Evolutionary conservation across 2,329 filamentous ascomycete species (phyloP).

Genomic region (Alternaria sp.): DNA sequence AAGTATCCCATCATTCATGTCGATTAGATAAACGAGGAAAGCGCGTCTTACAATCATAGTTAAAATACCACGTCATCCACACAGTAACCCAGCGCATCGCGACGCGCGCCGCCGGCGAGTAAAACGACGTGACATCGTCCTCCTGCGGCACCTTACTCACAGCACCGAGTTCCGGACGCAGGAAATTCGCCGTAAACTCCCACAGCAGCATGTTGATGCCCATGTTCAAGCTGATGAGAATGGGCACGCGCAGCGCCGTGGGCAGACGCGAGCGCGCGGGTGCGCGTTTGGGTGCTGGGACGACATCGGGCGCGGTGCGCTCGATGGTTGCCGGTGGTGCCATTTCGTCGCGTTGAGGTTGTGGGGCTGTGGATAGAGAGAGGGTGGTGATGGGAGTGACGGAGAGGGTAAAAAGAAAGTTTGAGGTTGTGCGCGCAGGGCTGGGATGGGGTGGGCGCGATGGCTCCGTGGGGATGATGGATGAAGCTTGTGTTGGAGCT

Average conservation of each 20-base stretch:
- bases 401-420: neutral
- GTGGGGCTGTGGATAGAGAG: neutral
- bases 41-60: slow-evolving; percentile 69
- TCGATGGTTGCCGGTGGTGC: slow-evolving; percentile 30
- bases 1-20: neutral
- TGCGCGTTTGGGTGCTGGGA: slow-evolving; percentile 27
- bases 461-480: slow-evolving; percentile 9
- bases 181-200: slow-evolving; percentile 65
- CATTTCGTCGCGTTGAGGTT: slow-evolving; percentile 26
- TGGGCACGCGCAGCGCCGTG: slow-evolving; percentile 47
- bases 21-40: too few relatives aligned
- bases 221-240: slow-evolving; percentile 62
- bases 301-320: slow-evolving; percentile 34
- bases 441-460: slow-evolving; percentile 20
- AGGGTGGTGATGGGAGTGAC: neutral
- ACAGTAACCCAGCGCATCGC: slow-evolving; percentile 69
- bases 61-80: slow-evolving; percentile 72
- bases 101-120: slow-evolving; percentile 58
- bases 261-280: slow-evolving; percentile 43
- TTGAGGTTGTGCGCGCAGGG: slow-evolving; percentile 4
- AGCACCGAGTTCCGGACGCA: slow-evolving; percentile 68
- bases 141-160: slow-evolving; percentile 68
- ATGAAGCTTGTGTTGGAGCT: neutral
- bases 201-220: slow-evolving; percentile 69
- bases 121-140: slow-evolving; percentile 61